phyloP scores from a whole-genome alignment of 306 rosid species.

The Vicia sativa region DNA sequence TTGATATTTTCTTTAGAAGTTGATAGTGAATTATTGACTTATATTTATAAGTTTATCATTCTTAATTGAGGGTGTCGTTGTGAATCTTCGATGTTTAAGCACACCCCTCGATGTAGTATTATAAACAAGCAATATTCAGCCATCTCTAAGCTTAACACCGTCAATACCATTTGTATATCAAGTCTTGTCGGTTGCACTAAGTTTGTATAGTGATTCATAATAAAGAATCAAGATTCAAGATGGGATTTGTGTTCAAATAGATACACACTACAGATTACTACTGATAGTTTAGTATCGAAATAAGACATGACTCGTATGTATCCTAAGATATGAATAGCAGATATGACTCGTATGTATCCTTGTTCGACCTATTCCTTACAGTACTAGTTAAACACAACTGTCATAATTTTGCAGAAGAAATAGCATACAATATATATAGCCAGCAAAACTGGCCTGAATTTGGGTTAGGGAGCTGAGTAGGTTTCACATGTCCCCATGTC shows the following conservation, averaged over 20 bases:
- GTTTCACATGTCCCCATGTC: constrained; percentile 73
- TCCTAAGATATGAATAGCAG: no score
- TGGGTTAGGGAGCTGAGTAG: constrained; percentile 88
- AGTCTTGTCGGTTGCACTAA: no score
- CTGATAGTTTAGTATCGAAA: no score
- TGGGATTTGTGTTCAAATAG: no score
- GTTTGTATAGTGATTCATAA: no score
- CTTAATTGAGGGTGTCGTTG: not conserved
- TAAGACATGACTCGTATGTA: no score
- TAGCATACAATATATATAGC: constrained; percentile 24
- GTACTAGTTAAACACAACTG: no score
- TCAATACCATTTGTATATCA: constrained; percentile 51
- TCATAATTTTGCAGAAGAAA: no score
- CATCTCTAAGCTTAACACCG: constrained; percentile 86
- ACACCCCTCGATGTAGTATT: constrained; percentile 77
- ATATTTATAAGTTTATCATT: not conserved
- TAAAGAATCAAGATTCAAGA: no score
- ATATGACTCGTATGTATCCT: no score
- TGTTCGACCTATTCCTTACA: no score
- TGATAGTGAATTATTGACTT: constrained; percentile 16
- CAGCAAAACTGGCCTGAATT: constrained; percentile 68
- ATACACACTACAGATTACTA: no score
- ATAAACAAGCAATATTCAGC: constrained; percentile 67
- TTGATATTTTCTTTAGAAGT: constrained; percentile 9
- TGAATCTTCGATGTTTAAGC: constrained; percentile 47